These are phyloP conservation scores for Psilocybe tampanensis DNA, from an alignment of 768 basidiomycete species.

Conservation along the genomic window DNA sequence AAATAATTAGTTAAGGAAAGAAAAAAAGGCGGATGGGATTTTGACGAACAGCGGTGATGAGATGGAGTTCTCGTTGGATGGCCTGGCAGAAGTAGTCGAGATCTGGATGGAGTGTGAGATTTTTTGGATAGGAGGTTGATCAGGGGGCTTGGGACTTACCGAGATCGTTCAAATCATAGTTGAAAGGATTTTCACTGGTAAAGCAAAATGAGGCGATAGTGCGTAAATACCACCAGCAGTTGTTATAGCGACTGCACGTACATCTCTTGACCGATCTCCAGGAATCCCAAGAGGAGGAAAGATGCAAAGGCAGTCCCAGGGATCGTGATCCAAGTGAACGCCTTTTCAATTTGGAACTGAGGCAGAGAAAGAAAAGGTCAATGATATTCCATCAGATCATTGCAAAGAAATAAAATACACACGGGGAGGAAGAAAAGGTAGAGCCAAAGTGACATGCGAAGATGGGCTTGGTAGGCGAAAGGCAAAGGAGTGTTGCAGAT, in stretches of 20 bases:
- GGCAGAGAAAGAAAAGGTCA: background rate
- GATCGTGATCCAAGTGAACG: slow-evolving; percentile 53
- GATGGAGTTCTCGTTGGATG: slow-evolving; percentile 69
- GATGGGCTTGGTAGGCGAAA: slow-evolving; percentile 71
- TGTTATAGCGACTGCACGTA: slow-evolving; percentile 14
- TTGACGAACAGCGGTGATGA: slow-evolving; percentile 65
- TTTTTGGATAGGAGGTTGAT: background rate
- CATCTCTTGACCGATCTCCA: slow-evolving; percentile 73
- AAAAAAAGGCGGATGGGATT: background rate
- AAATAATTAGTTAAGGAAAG: background rate
- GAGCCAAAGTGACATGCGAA: slow-evolving; percentile 63
- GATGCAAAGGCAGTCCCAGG: slow-evolving; percentile 65
- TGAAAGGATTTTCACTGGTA: slow-evolving; percentile 65
- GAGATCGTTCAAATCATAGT: slow-evolving; percentile 68
- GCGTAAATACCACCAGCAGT: background rate
- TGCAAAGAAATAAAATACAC: slow-evolving; percentile 33
- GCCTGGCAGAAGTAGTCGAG: slow-evolving; percentile 69
- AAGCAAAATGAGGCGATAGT: background rate
- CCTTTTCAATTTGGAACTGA: slow-evolving; percentile 53
- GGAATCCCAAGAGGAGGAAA: slow-evolving; percentile 66
- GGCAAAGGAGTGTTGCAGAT: slow-evolving; percentile 68
- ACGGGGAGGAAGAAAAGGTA: slow-evolving; percentile 47
- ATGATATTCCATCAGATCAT: slow-evolving; percentile 11
- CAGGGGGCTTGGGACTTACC: slow-evolving; percentile 32
- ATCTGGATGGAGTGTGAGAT: slow-evolving; percentile 32